A percentile compares a stretch with the other conserved stretches of the same genome.
These are phyloP conservation scores for Blastocystis sp. DNA, from an alignment of 352 stramenopile genomes.

Conservation along the genomic window DNA sequence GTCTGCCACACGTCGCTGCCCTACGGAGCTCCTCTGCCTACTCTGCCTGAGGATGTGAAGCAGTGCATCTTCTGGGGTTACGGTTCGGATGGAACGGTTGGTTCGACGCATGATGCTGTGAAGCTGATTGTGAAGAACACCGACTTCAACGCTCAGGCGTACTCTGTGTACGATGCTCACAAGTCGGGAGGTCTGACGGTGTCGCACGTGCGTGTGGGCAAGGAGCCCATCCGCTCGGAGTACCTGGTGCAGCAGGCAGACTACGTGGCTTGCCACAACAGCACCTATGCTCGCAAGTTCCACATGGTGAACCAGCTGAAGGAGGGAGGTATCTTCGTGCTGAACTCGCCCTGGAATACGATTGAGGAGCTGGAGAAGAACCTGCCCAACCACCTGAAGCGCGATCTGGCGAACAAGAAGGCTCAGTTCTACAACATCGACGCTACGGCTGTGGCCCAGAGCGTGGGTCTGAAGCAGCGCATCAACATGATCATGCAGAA, in stretches of 20 bases:
- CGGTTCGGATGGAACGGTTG: slow-evolving; percentile 67
- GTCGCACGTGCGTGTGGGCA: slow-evolving; percentile 59
- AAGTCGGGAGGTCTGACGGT: slow-evolving; percentile 65
- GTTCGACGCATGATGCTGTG: slow-evolving; percentile 63
- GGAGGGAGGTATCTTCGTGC: slow-evolving; percentile 60
- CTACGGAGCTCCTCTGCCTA: slow-evolving; percentile 63
- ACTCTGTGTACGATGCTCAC: slow-evolving; percentile 67
- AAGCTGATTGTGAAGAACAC: slow-evolving; percentile 65
- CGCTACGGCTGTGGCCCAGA: slow-evolving; percentile 62
- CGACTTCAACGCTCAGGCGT: slow-evolving; percentile 64
- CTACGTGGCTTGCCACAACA: slow-evolving; percentile 67
- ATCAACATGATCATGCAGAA: slow-evolving; percentile 66
- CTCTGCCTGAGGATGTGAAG: slow-evolving; percentile 65
- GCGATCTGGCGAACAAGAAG: slow-evolving; percentile 62
- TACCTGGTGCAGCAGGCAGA: slow-evolving; percentile 60
- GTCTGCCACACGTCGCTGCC: slow-evolving; percentile 63
- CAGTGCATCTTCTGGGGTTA: slow-evolving; percentile 79
- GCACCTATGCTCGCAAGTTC: slow-evolving; percentile 66
- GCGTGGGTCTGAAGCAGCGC: slow-evolving; percentile 62
- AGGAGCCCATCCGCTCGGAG: slow-evolving; percentile 49
- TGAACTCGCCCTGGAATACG: slow-evolving; percentile 49
- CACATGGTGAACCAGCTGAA: slow-evolving; percentile 65
- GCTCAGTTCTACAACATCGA: slow-evolving; percentile 63
- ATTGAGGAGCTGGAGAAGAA: slow-evolving; percentile 61
- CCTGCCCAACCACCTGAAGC: slow-evolving; percentile 62